Percentiles rank a stretch among this genome's conserved stretches.
Conservation (phyloP, 2,329 filamentous ascomycete genomes). For the Paraconiothyrium brasiliense region DNA sequence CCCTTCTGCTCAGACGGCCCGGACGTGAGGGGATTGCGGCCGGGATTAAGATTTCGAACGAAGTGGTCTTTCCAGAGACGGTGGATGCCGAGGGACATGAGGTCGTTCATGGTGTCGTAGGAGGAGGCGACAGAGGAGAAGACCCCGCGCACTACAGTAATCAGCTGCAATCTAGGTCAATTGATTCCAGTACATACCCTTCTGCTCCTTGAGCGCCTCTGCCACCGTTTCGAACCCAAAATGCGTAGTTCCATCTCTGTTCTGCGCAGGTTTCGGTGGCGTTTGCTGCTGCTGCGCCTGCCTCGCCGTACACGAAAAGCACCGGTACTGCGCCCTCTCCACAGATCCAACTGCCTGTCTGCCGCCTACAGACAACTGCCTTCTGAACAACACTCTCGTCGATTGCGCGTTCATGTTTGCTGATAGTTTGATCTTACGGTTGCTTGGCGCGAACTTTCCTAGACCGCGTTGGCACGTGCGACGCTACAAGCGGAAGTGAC, state of each 20-base stretch:
- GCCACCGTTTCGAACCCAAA: slow-evolving; percentile 90
- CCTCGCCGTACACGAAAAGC: slow-evolving; percentile 61
- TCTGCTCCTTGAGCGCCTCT: slow-evolving; percentile 78
- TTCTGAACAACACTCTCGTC: slow-evolving; percentile 36
- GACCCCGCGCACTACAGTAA: slow-evolving; percentile 75
- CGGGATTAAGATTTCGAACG: slow-evolving; percentile 88
- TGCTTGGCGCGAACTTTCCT: slow-evolving; percentile 26
- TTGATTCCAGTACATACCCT: slow-evolving; percentile 57
- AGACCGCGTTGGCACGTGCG: slow-evolving; percentile 41
- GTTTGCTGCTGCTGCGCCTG: slow-evolving; percentile 49
- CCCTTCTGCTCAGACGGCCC: slow-evolving; percentile 48
- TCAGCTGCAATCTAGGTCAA: slow-evolving; percentile 18
- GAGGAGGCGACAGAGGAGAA: slow-evolving; percentile 95
- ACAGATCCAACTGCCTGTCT: slow-evolving; percentile 24
- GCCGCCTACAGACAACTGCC: slow-evolving; percentile 41
- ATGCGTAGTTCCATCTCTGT: slow-evolving; percentile 73
- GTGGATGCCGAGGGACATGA: slow-evolving; percentile 98
- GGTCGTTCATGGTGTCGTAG: slow-evolving; percentile 98
- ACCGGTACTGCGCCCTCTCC: slow-evolving; percentile 52
- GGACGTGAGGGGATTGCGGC: slow-evolving; percentile 63
- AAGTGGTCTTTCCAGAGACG: slow-evolving; percentile 98
- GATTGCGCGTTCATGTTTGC: slow-evolving; percentile 39
- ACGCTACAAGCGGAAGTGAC: slow-evolving; percentile 22
- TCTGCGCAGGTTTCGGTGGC: slow-evolving; percentile 51
- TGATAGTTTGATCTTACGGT: slow-evolving; percentile 16